Evolutionary conservation across 208 protist genomes (phyloP), one percentile per base, ranked within the genome.

Genomic region (Trypanosomatidae sp.): DNA sequence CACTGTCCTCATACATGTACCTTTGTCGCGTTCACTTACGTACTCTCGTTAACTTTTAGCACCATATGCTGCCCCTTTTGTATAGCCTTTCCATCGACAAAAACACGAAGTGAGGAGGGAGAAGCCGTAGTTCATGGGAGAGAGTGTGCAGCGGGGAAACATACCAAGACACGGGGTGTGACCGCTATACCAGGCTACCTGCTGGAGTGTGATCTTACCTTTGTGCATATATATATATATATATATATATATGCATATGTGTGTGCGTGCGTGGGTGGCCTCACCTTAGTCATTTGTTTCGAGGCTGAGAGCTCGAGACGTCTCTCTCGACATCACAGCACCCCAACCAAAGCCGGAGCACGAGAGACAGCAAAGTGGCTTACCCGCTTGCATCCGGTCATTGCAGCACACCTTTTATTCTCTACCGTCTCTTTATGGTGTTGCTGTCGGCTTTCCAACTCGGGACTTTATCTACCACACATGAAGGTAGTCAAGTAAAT

Each of bases 201-300:
- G 2, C 2, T 58, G 6, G 25, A 58, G 22, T 28, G 25, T 0
- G 12, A 59, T 17, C 25, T 15, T 7, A 25, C 15, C 25, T 2
- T 25, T 25, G 25, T 59, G 22, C 25, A 33, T 59, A n/a, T 33
- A 15, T 13, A 43, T 5, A 13, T 53, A 13, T 49, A 44, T 39
- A 28, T 55, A 39, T 25, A 13, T 59, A 3, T n/a, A 33, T 59
- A 25, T 19, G 28, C 9, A 41, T 22, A 15, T 53, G 25, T 49
- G 62, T 39, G 46, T 68, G 64, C 43, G n/a, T 68, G 3, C 43
- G 25, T 68, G 64, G 1, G 64, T 68, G 64, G 3, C 39, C 8
- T 62, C 33, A 39, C 5, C 5, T 28, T 12, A 41, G 2, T 6
- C 17, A 22, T 19, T 41, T n/a, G 6, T 8, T 62, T 12, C 10